phyloP scores from a whole-genome alignment of 2,329 filamentous ascomycete genomes.

The Trichoderma breve region DNA sequence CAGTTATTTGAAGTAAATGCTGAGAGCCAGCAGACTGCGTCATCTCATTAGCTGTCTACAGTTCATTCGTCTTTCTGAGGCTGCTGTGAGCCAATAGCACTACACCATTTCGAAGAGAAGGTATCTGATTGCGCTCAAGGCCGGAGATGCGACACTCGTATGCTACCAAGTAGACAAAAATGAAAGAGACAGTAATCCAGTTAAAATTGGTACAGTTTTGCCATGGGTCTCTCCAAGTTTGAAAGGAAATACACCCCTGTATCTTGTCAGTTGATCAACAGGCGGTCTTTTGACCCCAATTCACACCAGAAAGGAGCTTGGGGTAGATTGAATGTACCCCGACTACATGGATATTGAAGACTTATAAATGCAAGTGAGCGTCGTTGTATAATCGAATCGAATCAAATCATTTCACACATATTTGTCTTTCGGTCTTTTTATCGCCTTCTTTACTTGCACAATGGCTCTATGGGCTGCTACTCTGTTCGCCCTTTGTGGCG shows the following conservation, averaged over 20 bases:
- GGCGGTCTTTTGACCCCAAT: conserved; percentile 1
- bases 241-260: background rate
- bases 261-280: background rate
- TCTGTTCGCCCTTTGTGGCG: conserved; percentile 1
- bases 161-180: background rate
- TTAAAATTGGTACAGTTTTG: background rate
- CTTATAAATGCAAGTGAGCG: background rate
- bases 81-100: background rate
- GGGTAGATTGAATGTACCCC: conserved; percentile 12
- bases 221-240: background rate
- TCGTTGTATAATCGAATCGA: background rate
- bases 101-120: background rate
- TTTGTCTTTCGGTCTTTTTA: background rate
- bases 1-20: background rate
- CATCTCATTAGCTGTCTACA: background rate
- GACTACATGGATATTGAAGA: background rate
- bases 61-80: background rate
- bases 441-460: background rate
- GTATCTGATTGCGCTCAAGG: background rate
- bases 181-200: background rate
- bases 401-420: background rate
- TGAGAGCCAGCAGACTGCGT: background rate
- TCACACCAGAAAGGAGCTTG: background rate
- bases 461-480: background rate
- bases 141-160: background rate